A percentile compares a stretch with the other conserved stretches of the same genome.
Conservation (phyloP, 805 yeast genomes). For the Sugiyamaella smithiae region DNA sequence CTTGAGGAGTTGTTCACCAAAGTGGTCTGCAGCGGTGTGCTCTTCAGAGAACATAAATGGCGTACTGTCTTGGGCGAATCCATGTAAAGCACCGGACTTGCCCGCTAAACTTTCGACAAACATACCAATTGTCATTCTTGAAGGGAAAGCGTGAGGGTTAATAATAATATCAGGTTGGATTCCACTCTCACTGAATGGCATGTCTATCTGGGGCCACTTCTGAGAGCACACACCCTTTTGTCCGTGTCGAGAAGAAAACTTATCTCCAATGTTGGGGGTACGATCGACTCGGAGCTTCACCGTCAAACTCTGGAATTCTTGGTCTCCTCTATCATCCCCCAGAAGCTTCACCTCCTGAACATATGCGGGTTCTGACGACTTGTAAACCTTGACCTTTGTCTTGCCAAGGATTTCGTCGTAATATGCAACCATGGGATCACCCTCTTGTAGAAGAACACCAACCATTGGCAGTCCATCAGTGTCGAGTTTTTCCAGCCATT, state of each 20-base stretch:
- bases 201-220: conserved; percentile 94
- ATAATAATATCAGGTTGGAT: conserved; percentile 97
- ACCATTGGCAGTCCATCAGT: conserved; percentile 89
- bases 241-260: conserved; percentile 96
- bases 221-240: conserved; percentile 99
- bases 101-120: conserved; percentile 98
- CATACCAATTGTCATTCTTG: conserved; percentile 99
- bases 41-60: conserved; percentile 92
- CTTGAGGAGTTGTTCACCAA: conserved; percentile 83
- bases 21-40: conserved; percentile 96
- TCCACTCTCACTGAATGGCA: conserved; percentile 96
- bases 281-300: conserved; percentile 89
- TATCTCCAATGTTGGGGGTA: conserved; percentile 94
- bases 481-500: conserved; percentile 85
- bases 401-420: conserved; percentile 88
- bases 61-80: conserved; percentile 94
- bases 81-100: conserved; percentile 96
- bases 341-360: conserved; percentile 92
- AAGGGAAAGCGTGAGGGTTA: conserved; percentile 99
- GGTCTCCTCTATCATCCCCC: conserved; percentile 74
- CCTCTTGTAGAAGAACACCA: conserved; percentile 86
- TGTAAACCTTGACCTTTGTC: conserved; percentile 89
- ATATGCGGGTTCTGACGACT: conserved; percentile 90
- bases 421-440: conserved; percentile 93
- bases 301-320: conserved; percentile 79